Conservation (phyloP, 768 basidiomycete genomes). For the Psilocybe sp. region DNA sequence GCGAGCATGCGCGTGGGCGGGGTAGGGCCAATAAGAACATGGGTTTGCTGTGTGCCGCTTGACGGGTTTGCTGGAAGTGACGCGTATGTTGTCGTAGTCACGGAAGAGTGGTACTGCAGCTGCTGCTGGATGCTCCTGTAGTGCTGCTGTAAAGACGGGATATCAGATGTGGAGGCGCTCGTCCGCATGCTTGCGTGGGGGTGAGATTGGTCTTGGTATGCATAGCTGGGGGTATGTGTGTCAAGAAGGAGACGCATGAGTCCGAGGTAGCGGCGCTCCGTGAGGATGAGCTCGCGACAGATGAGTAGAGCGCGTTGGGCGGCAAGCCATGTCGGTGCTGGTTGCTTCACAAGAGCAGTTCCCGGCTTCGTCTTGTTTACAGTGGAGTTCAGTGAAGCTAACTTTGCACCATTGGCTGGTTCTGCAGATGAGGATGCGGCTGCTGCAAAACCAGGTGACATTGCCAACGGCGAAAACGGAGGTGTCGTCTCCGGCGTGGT, state of each 20-base stretch:
- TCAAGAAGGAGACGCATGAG: constrained; percentile 29
- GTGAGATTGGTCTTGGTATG: too few relatives aligned
- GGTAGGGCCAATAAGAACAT: constrained; percentile 30
- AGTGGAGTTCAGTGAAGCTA: neutral
- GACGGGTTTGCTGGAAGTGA: too few relatives aligned
- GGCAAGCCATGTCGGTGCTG: constrained; percentile 27
- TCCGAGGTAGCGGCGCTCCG: constrained; percentile 39
- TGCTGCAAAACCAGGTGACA: neutral
- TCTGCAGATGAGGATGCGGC: neutral
- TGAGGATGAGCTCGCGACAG: constrained; percentile 41
- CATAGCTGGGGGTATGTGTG: neutral
- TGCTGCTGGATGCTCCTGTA: too few relatives aligned
- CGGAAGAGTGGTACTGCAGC: too few relatives aligned
- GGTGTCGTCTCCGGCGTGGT: neutral
- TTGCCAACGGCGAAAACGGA: neutral
- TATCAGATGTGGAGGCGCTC: too few relatives aligned
- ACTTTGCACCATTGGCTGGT: constrained; percentile 13
- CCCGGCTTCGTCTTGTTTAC: constrained; percentile 3
- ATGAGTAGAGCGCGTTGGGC: constrained; percentile 36
- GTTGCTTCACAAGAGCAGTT: constrained; percentile 4
- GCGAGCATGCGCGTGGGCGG: constrained; percentile 52
- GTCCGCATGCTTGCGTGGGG: too few relatives aligned
- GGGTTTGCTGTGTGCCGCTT: too few relatives aligned
- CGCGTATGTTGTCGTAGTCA: too few relatives aligned
- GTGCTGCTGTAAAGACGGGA: too few relatives aligned